Evolutionary conservation across 2,329 filamentous ascomycete genomes (phyloP).

Genomic region (Didymella keratinophila): DNA sequence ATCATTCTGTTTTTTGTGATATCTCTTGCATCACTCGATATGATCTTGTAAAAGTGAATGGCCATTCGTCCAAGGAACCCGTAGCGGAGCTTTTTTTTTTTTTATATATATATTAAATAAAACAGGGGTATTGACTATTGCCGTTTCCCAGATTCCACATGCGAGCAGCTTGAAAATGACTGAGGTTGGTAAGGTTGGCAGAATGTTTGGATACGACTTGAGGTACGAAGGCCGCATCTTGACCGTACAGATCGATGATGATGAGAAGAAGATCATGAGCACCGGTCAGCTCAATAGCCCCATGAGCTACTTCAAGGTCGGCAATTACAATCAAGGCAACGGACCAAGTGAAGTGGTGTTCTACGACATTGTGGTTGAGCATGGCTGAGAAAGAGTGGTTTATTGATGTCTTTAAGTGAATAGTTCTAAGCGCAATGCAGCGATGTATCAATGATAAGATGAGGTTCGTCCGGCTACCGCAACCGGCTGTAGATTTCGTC

Average conservation of each 20-base stretch:
- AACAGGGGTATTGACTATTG: constrained; percentile 48
- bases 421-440: background rate
- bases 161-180: constrained; percentile 44
- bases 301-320: constrained; percentile 36
- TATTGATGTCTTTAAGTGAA: background rate
- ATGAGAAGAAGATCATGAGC: constrained; percentile 12
- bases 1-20: too few relatives aligned
- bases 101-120: too few relatives aligned
- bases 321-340: constrained; percentile 36
- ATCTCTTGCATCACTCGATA: too few relatives aligned
- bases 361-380: constrained; percentile 28
- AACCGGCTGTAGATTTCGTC: constrained; percentile 1
- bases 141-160: constrained; percentile 50
- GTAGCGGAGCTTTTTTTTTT: constrained; percentile 54
- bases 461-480: background rate
- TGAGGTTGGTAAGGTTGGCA: constrained; percentile 41
- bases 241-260: constrained; percentile 26
- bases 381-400: background rate
- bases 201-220: constrained; percentile 51
- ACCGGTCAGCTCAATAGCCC: constrained; percentile 20
- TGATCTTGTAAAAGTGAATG: constrained; percentile 51
- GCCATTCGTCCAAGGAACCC: constrained; percentile 50
- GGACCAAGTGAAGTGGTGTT: constrained; percentile 30
- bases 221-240: constrained; percentile 48
- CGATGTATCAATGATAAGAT: background rate